Base-by-base conservation (phyloP, 306 rosid species). In the Cicer chorassanicum region DNA sequence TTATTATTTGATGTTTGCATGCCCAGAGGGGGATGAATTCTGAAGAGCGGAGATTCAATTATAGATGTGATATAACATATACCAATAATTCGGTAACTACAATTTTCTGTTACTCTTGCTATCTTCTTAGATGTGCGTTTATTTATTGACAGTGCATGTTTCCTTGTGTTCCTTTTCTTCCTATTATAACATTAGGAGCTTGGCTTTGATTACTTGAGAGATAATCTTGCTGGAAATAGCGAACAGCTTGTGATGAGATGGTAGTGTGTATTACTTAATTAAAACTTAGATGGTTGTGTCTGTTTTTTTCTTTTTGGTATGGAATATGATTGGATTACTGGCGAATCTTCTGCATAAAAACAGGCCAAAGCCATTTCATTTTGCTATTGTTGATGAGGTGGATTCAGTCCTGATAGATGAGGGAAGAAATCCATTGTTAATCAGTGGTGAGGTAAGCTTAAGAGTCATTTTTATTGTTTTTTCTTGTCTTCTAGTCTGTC, bases 341-440 rank as follows among this genome's bases (percentile, higher is more conserved):
- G 77, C 48, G 29, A 60, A 68, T 62, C 6, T 80, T 46, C 55
- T 84, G 40, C 79, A 64, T 67, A 81, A 68, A 64, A 76, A 68
- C 86, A 94, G 98, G 96, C 97, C 98, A 80, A 90, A 87, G 77
- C 96, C 98, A 69, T 94, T 94, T 85, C 96, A 87, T 88, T 94
- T 89, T 88, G 98, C 92, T 56, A 94, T 94, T 77, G 98, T 94
- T 65, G 97, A 94, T 85, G 98, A 94, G 84, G 98, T 91, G 66
- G 98, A 91, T 78, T 94, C 97, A 7, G 98, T 91, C 76, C 90
- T 94, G 79, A 91, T 94, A 64, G 97, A 94, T 45, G 98, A 94
- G 81, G 98, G 98, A 85, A 85, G 97, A 84, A 94, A 94, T 88
- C 98, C 98, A 36, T 78, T 94, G 88, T 82, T 94, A 85, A 94